Base-by-base conservation (phyloP, 2,329 filamentous ascomycete species). In the Drechslera avenae region DNA sequence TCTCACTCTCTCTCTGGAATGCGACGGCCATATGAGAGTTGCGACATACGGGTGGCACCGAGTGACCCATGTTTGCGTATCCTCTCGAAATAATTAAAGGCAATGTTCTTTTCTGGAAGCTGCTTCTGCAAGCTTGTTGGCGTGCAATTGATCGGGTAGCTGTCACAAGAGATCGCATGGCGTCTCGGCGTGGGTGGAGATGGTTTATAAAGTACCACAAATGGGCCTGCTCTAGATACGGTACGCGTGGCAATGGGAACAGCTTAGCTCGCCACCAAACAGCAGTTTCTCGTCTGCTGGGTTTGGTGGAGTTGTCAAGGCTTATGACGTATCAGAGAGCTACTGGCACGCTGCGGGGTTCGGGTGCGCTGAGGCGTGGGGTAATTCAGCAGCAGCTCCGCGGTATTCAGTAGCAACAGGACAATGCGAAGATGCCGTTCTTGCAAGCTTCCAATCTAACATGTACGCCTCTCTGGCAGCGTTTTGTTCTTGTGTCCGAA, bases 31-130 rank as follows among this genome's bases (percentile, higher is more conserved):
- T 30, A 32, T 10, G 23, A 28, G 13, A 14, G 13, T 5, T 28
- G 33, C 18, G 17, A 66, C 68, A 41, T 62, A 76, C 73, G 21
- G 71, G 57, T 44, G 76, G 76, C 30, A 76, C 71, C 39, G 64
- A 75, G 59, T 77, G 74, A 52, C 66, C 67, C 75, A 78, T 78
- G 13, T 55, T 60, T 52, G 76, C 72, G 70, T 76, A 79, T 52
- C 60, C 57, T 66, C 75, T 71, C 23, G 66, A 59, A 36, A 73
- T 49, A 48, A 76, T 67, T 30, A 62, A 51, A 7, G 73, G 71
- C 33, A 75, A 56, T n/a, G 60, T 63, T 21, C 49, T 62, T 49
- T 52, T 60, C 44, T 69, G 67, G 44, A 75, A 67, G 51, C 49
- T 64, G 46, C 67, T 73, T 52, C 52, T 61, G 50, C 49, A 72